Evolutionary conservation across 1,139 yeast genomes (phyloP).

Genomic region (Protomyces pachydermus): DNA sequence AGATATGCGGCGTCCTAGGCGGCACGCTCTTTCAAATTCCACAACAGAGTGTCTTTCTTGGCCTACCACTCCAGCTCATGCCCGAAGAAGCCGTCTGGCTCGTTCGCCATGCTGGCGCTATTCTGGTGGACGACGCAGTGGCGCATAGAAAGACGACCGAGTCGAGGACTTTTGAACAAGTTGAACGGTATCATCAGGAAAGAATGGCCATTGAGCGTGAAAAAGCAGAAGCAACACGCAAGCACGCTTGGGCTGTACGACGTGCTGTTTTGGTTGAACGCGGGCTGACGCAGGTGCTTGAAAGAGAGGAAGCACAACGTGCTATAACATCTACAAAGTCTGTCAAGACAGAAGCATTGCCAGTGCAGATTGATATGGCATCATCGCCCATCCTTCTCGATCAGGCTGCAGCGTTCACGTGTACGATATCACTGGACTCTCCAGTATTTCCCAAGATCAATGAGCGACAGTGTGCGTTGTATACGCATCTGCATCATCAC

Average conservation of each 20-base stretch:
- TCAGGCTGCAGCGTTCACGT: not conserved
- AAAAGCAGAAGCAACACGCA: not conserved
- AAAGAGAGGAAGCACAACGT: not conserved
- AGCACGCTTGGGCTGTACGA: slow-evolving; percentile 7
- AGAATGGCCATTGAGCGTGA: not conserved
- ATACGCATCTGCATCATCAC: slow-evolving; percentile 45
- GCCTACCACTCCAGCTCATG: slow-evolving; percentile 71
- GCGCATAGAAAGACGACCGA: slow-evolving; percentile 36
- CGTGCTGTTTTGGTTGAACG: slow-evolving; percentile 2
- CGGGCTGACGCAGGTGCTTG: slow-evolving; percentile 9
- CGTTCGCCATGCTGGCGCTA: slow-evolving; percentile 43
- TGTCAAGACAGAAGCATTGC: not conserved
- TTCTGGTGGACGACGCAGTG: slow-evolving; percentile 38
- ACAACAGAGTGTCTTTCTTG: slow-evolving; percentile 81
- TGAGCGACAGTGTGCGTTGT: slow-evolving; percentile 36
- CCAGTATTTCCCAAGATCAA: not conserved
- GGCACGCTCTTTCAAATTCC: slow-evolving; percentile 87
- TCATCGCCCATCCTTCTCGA: not conserved
- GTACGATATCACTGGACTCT: not conserved
- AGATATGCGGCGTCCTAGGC: slow-evolving; percentile 65
- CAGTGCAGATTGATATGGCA: not conserved
- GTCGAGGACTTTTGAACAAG: not conserved
- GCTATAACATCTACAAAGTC: not conserved
- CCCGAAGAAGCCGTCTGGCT: slow-evolving; percentile 71
- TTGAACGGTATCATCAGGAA: not conserved